These are phyloP conservation scores for Fusarium temperatum DNA, from an alignment of 2,329 filamentous ascomycete species.

Conservation along the genomic window DNA sequence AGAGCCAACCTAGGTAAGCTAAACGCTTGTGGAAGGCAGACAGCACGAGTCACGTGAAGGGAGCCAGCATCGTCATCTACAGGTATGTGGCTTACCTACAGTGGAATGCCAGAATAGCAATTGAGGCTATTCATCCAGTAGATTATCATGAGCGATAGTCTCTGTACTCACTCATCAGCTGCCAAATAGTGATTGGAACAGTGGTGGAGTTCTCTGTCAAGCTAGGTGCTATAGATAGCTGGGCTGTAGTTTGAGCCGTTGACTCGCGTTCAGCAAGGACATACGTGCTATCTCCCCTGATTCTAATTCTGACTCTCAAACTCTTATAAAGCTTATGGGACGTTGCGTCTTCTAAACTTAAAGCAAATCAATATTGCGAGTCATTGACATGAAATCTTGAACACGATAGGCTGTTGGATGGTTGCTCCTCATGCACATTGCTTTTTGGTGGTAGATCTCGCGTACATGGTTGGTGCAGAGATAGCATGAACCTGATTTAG, in stretches of 20 bases:
- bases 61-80: background rate
- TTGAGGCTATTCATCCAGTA: background rate
- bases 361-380: conserved; percentile 4
- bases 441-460: conserved; percentile 22
- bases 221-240: background rate
- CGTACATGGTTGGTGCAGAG: background rate
- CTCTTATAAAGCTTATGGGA: background rate
- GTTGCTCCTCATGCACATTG: conserved; percentile 8
- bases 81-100: background rate
- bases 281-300: background rate
- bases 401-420: conserved; percentile 1
- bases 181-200: background rate
- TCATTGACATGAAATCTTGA: background rate
- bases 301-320: background rate
- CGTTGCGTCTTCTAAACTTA: background rate
- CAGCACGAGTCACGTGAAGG: conserved; percentile 20
- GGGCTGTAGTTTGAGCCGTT: conserved; percentile 29
- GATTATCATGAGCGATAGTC: background rate
- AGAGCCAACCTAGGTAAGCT: background rate
- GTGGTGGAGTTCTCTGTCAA: conserved; percentile 15
- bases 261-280: conserved; percentile 10
- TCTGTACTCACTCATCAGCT: background rate
- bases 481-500: background rate
- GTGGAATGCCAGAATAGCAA: background rate
- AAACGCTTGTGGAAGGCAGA: conserved; percentile 20